Evolutionary conservation across 306 rosid species (phyloP).

Genomic region (Urtica urens): DNA sequence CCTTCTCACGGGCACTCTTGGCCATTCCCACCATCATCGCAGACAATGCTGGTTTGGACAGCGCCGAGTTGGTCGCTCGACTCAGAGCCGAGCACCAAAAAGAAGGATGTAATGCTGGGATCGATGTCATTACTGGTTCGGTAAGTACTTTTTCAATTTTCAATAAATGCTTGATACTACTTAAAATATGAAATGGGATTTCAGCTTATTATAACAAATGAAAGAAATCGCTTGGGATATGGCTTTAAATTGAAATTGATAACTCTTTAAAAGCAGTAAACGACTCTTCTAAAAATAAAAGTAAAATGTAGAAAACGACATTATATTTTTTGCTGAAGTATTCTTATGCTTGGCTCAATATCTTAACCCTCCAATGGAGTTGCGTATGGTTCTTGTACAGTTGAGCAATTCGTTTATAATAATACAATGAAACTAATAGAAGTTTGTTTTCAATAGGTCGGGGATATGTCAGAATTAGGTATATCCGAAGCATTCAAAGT

Average conservation of each 20-base stretch:
- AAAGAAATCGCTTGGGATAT: not conserved
- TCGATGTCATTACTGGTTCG: constrained; percentile 86
- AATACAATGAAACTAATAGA: too few species aligned
- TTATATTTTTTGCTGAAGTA: too few species aligned
- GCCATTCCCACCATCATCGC: constrained; percentile 90
- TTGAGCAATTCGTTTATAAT: too few species aligned
- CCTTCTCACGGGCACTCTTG: constrained; percentile 75
- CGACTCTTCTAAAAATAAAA: too few species aligned
- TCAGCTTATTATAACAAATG: too few species aligned
- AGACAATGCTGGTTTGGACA: constrained; percentile 97
- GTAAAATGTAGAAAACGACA: too few species aligned
- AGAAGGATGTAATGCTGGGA: constrained; percentile 74
- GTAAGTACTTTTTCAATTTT: constrained; percentile 34
- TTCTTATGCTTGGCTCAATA: too few species aligned
- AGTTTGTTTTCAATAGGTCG: constrained; percentile 57
- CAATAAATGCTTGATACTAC: not conserved
- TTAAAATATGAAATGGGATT: not conserved
- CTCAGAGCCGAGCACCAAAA: constrained; percentile 94
- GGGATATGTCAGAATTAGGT: constrained; percentile 78
- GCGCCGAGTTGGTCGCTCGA: constrained; percentile 88
- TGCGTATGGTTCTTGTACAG: too few species aligned
- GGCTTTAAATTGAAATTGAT: not conserved
- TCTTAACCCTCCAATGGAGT: too few species aligned
- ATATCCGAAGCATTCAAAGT: constrained; percentile 83
- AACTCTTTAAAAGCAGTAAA: too few species aligned